A percentile compares a stretch with the other conserved stretches of the same genome.
Conservation (phyloP, 768 basidiomycete genomes). For the Fomitopsis pulvina region DNA sequence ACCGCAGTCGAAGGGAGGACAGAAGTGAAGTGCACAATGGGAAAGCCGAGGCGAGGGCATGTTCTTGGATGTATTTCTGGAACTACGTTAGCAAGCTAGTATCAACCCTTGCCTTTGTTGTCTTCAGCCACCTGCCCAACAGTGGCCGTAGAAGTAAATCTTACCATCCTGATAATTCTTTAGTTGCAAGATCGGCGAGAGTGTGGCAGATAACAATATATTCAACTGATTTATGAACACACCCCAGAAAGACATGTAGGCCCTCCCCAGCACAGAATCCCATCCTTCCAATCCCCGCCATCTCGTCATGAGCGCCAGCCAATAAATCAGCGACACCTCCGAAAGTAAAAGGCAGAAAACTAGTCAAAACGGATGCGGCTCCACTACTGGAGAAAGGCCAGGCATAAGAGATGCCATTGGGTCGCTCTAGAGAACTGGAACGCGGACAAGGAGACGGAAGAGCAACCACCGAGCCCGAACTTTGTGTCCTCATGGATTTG, state of each 20-base stretch:
- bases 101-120: too few species aligned
- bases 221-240: too few species aligned
- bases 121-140: too few species aligned
- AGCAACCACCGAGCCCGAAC: slow-evolving; percentile 84
- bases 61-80: too few species aligned
- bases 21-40: too few species aligned
- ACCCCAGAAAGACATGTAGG: too few species aligned
- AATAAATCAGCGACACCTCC: slow-evolving; percentile 70
- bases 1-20: not conserved
- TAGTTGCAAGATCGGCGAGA: too few species aligned
- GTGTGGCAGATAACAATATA: too few species aligned
- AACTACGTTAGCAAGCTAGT: too few species aligned
- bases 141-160: too few species aligned
- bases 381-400: slow-evolving; percentile 17
- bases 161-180: too few species aligned
- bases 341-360: slow-evolving; percentile 33
- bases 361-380: slow-evolving; percentile 37
- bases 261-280: slow-evolving; percentile 23
- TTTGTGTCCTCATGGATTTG: slow-evolving; percentile 80
- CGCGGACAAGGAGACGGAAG: slow-evolving; percentile 88
- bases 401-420: slow-evolving; percentile 30
- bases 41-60: too few species aligned
- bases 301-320: slow-evolving; percentile 66
- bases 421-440: slow-evolving; percentile 82
- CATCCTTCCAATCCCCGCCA: slow-evolving; percentile 30